These are phyloP conservation scores for Alternaria sp. DNA, from an alignment of 2,329 filamentous ascomycete species.

Conservation along the genomic window DNA sequence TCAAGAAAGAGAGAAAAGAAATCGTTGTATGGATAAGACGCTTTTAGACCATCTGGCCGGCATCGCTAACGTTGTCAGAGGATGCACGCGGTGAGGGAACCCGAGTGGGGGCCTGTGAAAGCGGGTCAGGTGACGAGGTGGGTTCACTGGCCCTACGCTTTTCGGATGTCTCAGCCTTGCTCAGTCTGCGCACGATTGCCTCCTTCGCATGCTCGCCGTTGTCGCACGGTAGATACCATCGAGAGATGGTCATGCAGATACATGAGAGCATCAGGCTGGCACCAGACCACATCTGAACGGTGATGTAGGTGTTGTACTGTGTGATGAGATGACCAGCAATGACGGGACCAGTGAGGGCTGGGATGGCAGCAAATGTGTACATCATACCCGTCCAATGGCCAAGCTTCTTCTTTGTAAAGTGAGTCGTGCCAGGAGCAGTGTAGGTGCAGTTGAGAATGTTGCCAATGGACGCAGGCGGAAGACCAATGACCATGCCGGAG, in stretches of 20 bases:
- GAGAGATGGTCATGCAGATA: conserved; percentile 52
- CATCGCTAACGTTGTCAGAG: conserved; percentile 25
- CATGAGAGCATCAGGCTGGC: conserved; percentile 53
- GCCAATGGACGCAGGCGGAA: conserved; percentile 60
- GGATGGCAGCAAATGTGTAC: conserved; percentile 58
- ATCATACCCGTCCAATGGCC: conserved; percentile 64
- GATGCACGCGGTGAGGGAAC: conserved; percentile 28
- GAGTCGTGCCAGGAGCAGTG: conserved; percentile 36
- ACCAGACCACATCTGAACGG: conserved; percentile 60
- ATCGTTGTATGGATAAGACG: background rate
- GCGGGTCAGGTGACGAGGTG: conserved; percentile 10
- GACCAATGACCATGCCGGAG: conserved; percentile 60
- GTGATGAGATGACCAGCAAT: conserved; percentile 59
- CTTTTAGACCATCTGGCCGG: conserved; percentile 26
- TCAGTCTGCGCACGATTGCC: conserved; percentile 26
- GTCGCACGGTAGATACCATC: conserved; percentile 44
- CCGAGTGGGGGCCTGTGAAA: conserved; percentile 37
- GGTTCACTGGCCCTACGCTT: conserved; percentile 26
- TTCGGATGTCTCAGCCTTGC: conserved; percentile 18
- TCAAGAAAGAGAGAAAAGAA: background rate
- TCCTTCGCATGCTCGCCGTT: conserved; percentile 37
- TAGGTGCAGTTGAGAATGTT: conserved; percentile 55
- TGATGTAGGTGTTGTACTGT: conserved; percentile 53
- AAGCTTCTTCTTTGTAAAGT: conserved; percentile 51
- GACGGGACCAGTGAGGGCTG: conserved; percentile 58